Evolutionary conservation across 345 rosid species (phyloP).

Genomic region (Acer saccharum): DNA sequence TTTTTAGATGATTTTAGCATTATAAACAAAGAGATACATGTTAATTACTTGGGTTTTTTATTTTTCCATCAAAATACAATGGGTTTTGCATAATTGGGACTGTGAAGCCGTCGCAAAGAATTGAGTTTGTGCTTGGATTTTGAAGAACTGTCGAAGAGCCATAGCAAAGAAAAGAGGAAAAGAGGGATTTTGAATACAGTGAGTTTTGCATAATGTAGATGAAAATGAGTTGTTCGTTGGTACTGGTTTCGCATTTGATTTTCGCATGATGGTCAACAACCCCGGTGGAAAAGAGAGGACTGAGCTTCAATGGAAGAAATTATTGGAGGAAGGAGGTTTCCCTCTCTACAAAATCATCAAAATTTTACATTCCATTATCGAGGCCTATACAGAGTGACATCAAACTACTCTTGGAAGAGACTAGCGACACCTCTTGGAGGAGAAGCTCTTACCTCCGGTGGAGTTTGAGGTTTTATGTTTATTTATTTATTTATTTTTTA

Average conservation of each 20-base stretch:
- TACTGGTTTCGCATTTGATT: slow-evolving; percentile 26
- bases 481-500: too few relatives aligned
- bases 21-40: too few relatives aligned
- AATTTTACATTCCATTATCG: slow-evolving; percentile 32
- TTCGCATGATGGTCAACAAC: slow-evolving; percentile 30
- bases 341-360: slow-evolving; percentile 37
- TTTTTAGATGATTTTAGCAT: too few relatives aligned
- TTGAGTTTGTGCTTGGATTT: slow-evolving; percentile 3
- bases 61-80: slow-evolving; percentile 4
- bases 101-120: slow-evolving; percentile 8
- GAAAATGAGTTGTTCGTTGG: slow-evolving; percentile 18
- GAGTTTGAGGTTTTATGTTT: too few relatives aligned
- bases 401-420: background rate
- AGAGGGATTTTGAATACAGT: background rate
- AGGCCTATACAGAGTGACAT: slow-evolving; percentile 31
- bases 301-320: slow-evolving; percentile 35
- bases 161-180: slow-evolving; percentile 31
- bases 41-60: too few relatives aligned
- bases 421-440: too few relatives aligned
- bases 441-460: too few relatives aligned
- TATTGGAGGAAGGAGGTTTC: slow-evolving; percentile 36
- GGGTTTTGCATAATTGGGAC: slow-evolving; percentile 34
- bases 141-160: slow-evolving; percentile 30
- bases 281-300: slow-evolving; percentile 35
- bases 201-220: slow-evolving; percentile 8